phyloP scores from a whole-genome alignment of 306 rosid species.

The Cercis canadensis region DNA sequence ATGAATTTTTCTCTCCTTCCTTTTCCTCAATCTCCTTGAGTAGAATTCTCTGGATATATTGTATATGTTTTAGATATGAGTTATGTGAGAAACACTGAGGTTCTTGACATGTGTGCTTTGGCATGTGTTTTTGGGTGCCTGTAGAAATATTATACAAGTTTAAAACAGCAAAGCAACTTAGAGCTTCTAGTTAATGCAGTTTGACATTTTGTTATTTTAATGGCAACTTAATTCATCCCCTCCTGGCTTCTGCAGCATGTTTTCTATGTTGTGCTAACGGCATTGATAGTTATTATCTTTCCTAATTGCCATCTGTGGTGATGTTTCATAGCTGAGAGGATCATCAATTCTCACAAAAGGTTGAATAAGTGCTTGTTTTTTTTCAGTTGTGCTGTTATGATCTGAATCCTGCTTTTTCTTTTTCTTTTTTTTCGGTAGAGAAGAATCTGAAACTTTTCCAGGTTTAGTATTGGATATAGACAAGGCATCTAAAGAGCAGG shows the following conservation, averaged over 20 bases:
- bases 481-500: slow-evolving; percentile 47
- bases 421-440: slow-evolving; percentile 44
- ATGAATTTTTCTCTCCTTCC: no score
- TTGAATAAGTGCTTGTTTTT: not conserved
- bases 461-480: slow-evolving; percentile 38
- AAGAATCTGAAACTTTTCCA: slow-evolving; percentile 56
- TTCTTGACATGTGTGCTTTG: not conserved
- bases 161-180: not conserved
- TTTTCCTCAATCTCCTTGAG: not conserved
- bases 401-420: slow-evolving; percentile 39
- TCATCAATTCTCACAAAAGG: not conserved
- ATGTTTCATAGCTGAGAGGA: not conserved
- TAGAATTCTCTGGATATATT: no score
- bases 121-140: not conserved
- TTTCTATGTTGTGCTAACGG: not conserved
- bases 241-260: not conserved
- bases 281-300: not conserved
- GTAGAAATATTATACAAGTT: not conserved
- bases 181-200: slow-evolving; percentile 12
- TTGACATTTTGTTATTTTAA: not conserved
- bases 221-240: not conserved
- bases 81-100: not conserved
- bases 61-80: not conserved
- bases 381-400: slow-evolving; percentile 25
- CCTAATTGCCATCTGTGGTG: not conserved